phyloP scores from a whole-genome alignment of 2,329 filamentous ascomycete species.

The Dactylellina parvicollis region DNA sequence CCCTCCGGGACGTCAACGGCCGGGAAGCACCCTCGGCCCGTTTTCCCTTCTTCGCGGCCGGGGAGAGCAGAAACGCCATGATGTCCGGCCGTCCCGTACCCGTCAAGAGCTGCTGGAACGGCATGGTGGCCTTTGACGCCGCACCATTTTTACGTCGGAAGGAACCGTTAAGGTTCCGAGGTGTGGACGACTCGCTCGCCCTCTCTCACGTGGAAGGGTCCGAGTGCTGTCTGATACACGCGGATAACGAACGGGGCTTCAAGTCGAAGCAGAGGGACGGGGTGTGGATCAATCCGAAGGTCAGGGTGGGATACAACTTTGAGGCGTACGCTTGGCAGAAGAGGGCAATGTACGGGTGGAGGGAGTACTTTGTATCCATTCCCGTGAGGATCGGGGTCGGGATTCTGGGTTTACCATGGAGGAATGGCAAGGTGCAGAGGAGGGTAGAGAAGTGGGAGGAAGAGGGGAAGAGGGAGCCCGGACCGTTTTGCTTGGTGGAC shows the following conservation, averaged over 20 bases:
- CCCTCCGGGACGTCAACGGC: constrained; percentile 68
- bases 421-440: constrained; percentile 61
- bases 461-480: constrained; percentile 62
- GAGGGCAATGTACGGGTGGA: constrained; percentile 62
- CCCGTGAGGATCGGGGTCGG: constrained; percentile 60
- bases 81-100: constrained; percentile 67
- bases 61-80: constrained; percentile 67
- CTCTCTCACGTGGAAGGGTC: constrained; percentile 75
- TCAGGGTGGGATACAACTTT: constrained; percentile 73
- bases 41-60: constrained; percentile 70
- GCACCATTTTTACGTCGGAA: constrained; percentile 66
- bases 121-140: constrained; percentile 68
- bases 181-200: constrained; percentile 71
- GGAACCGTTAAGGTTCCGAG: constrained; percentile 70
- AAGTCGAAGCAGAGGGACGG: constrained; percentile 61
- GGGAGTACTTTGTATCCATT: constrained; percentile 65
- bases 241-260: constrained; percentile 70
- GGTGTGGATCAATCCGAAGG: constrained; percentile 75
- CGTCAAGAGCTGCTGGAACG: constrained; percentile 76
- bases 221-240: constrained; percentile 81
- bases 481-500: constrained; percentile 66
- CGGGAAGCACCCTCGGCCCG: constrained; percentile 66
- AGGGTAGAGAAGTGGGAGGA: constrained; percentile 63
- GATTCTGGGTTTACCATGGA: constrained; percentile 61
- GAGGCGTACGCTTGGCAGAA: constrained; percentile 65